Evolutionary conservation across 1,284 basidiomycete genomes (phyloP).

Genomic region (Trametes versicolor): DNA sequence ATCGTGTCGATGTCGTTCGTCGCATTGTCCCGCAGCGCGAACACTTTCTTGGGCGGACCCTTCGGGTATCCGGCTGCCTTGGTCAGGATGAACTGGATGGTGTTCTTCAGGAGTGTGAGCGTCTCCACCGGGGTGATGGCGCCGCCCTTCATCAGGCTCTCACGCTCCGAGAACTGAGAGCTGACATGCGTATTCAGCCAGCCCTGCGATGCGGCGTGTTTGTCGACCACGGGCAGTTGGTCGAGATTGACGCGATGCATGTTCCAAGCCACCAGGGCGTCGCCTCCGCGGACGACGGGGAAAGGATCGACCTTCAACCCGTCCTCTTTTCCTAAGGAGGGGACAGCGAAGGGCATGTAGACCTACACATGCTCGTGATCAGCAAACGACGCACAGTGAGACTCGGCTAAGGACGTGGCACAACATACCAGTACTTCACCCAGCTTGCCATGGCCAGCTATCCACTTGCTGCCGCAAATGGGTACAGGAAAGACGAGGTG

Average conservation of each 20-base stretch:
- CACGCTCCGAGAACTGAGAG: slow-evolving; percentile 45
- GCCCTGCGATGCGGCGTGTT: slow-evolving; percentile 11
- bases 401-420: slow-evolving; percentile 46
- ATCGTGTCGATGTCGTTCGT: slow-evolving; percentile 41
- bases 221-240: slow-evolving; percentile 46
- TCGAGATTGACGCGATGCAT: slow-evolving; percentile 54
- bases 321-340: slow-evolving; percentile 38
- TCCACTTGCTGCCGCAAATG: slow-evolving; percentile 43
- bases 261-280: slow-evolving; percentile 45
- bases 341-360: slow-evolving; percentile 38
- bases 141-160: slow-evolving; percentile 34
- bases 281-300: slow-evolving; percentile 38
- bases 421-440: slow-evolving; percentile 57
- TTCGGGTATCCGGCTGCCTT: slow-evolving; percentile 37
- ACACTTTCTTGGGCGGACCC: slow-evolving; percentile 33
- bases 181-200: slow-evolving; percentile 48
- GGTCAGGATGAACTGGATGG: slow-evolving; percentile 46
- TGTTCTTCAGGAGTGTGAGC: slow-evolving; percentile 45
- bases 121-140: slow-evolving; percentile 15
- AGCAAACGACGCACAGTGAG: too few species aligned
- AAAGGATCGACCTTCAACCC: slow-evolving; percentile 45
- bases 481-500: slow-evolving; percentile 47
- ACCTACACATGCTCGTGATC: slow-evolving; percentile 33
- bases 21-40: slow-evolving; percentile 44
- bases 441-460: slow-evolving; percentile 54